Evolutionary conservation across 2,329 filamentous ascomycete genomes (phyloP), one percentile per base, ranked within the genome.

Genomic region (Neonectria magnoliae): DNA sequence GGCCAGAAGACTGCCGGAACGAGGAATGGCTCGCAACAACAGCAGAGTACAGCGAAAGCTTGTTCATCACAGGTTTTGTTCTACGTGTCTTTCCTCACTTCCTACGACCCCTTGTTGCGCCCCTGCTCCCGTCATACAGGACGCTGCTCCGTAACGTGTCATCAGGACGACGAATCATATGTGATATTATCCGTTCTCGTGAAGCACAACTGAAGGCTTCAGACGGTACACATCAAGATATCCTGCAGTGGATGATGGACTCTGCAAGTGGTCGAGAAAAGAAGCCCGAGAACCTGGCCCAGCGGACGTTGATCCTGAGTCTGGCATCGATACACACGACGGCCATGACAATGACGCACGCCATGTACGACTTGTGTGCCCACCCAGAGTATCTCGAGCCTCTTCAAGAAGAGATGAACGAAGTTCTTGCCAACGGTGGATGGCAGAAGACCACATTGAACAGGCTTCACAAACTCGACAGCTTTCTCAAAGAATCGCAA

Each of bases 231-330:
- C 14, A 38, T 6, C 16, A 33, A 48, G 44, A 57, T 13, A 48
- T 57, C 25, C 42, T 57, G 3, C 54, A 57, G 18, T 57, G 54
- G 54, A 57, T 57, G 29, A 50, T 48, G 14, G 54, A 57, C 4
- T 9, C 44, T 20, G 54, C 42, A 1, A 48, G 9, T 1, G 42
- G 42, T 16, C 2, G 25, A 13, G 54, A 57, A 27, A 38, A 27
- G 11, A 14, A 13, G 41, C 27, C 31, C 1, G 44, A 57, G 6
- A 57, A 57, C 20, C 29, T 57, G 5, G 18, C 54, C 14, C 54
- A 48, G 14, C 29, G 54, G 13, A 48, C 41, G 3, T 29, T 57
- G 20, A 48, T 57, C 18, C 10, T 57, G 29, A 57, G 54, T 38
- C 29, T 57, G 4, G 54, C 54, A 13, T 57, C 54, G 14, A 48